Evolutionary conservation across 495 filamentous ascomycete genomes (phyloP), one percentile per base, ranked within the genome.

Genomic region (Hypoxylon subgilvum): DNA sequence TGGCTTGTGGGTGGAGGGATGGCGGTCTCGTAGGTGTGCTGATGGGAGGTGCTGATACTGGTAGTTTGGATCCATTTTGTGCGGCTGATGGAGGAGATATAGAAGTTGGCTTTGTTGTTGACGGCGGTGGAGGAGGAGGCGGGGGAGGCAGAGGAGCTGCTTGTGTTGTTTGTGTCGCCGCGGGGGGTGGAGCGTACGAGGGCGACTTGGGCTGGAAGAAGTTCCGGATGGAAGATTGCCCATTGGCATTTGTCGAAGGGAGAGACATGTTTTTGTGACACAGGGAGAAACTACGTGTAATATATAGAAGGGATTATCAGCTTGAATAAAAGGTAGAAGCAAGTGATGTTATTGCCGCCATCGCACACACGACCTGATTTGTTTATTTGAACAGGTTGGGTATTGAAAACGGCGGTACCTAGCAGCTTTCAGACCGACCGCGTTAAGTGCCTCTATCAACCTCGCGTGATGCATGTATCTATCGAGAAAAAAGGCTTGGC

Each of bases 171-270:
- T 57, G 61, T 14, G 54, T 48, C 21, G 45, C n/a, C 14, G 53
- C 57, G 61, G 66, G 58, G 45, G 76, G 71, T 39, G 81, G 76
- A 56, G 67, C 70, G 55, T 74, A 76, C 32, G 60, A 61, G 4
- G 72, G 74, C 18, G 64, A 48, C 49, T 69, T 74, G 43, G 75
- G 71, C 34, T 72, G 69, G 48, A 77, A 79, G 70, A 84, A 82
- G 12, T 76, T 80, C 31, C 72, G 75, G 48, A 84, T 82, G 19
- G 78, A 78, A 9, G 74, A 54, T 55, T 82, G 79, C 36, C 69
- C 60, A 61, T 58, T 72, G 46, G 57, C 23, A 40, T 64, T 69
- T 7, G 55, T 53, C 0, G 66, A 58, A 42, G 70, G 70, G 21
- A 71, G 61, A 61, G 66, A 69, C 69, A 70, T 73, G 46, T 32